Base-by-base conservation (phyloP, 2,329 filamentous ascomycete species). In the Penicillium italicum region DNA sequence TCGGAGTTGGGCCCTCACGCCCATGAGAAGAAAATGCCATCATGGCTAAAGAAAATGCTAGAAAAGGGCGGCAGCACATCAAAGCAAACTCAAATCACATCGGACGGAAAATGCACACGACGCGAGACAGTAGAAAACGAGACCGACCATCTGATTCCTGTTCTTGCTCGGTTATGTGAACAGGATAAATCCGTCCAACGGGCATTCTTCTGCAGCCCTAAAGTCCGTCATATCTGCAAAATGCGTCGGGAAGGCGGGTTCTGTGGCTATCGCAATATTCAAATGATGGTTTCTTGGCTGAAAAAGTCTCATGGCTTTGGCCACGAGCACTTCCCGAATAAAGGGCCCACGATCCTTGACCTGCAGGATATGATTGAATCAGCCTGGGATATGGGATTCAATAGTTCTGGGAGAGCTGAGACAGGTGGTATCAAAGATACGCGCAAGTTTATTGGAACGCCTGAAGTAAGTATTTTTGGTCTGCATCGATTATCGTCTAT, bases 201-300 rank as follows among this genome's bases (percentile, higher is more conserved):
- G 60, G 89, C 90, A 6, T 96, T 91, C 66, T 78, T 96, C 33
- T 97, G 92, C 71, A 85, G 91, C 66, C 82, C 87, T 1, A 79
- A 80, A 45, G 88, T 91, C 0, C 80, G 85, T 46, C 92, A 97
- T 67, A 81, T 97, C 26, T 90, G 89, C 49, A 96, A 96, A 67
- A 79, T 95, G 50, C 82, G 81, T n/a, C 81, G 79, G 57, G 92
- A 96, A 76, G 91, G 91, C 22, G 89, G 91, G 6, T 97, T 97
- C 70, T 97, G 93, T 69, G 93, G 93, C 4, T 97, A 97, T 70
- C 84, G 93, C 38, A 97, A 96, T 68, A 95, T 96, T 31, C 94
- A 97, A 71, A 95, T 95, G 86, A 74, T 97, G 63, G 77, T 88
- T 14, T 93, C 91, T 0, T 92, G 90, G 69, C 84, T 97, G 20